Evolutionary conservation across 148 eudicot genomes (phyloP).

Genomic region (Rheum nobile): DNA sequence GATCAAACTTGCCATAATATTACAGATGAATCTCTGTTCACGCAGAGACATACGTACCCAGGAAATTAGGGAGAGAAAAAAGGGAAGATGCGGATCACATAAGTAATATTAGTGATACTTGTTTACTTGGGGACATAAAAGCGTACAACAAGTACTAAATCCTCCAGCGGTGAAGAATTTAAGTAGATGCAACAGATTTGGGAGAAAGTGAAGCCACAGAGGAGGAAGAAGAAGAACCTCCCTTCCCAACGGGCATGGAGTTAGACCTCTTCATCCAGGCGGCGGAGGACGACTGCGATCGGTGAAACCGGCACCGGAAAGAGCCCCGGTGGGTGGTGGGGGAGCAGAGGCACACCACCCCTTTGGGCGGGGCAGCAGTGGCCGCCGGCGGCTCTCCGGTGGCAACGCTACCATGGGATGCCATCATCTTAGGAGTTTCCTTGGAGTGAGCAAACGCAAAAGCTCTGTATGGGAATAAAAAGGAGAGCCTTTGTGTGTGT

Average conservation of each 20-base stretch:
- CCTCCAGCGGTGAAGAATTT: neutral
- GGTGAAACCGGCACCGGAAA: slow-evolving; percentile 60
- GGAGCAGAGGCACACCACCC: slow-evolving; percentile 59
- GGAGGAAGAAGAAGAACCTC: neutral
- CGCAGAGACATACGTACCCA: neutral
- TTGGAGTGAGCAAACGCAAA: neutral
- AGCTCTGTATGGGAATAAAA: neutral
- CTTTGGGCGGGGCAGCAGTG: slow-evolving; percentile 15
- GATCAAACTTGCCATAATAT: neutral
- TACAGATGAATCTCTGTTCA: neutral
- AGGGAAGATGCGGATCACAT: neutral
- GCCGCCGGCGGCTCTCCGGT: neutral
- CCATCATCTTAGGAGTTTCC: neutral
- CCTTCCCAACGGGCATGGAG: slow-evolving; percentile 15
- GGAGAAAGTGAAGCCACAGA: neutral
- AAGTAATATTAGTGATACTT: neutral
- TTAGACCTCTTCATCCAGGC: slow-evolving; percentile 41
- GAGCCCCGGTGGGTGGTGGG: slow-evolving; percentile 76
- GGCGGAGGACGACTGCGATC: slow-evolving; percentile 11
- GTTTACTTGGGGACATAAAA: neutral
- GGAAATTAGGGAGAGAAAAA: too few relatives aligned
- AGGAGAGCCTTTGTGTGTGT: neutral
- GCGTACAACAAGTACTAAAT: neutral
- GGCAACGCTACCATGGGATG: neutral
- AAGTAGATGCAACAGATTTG: neutral